Evolutionary conservation across 306 rosid genomes (phyloP).

Genomic region (Ormosia emarginata): DNA sequence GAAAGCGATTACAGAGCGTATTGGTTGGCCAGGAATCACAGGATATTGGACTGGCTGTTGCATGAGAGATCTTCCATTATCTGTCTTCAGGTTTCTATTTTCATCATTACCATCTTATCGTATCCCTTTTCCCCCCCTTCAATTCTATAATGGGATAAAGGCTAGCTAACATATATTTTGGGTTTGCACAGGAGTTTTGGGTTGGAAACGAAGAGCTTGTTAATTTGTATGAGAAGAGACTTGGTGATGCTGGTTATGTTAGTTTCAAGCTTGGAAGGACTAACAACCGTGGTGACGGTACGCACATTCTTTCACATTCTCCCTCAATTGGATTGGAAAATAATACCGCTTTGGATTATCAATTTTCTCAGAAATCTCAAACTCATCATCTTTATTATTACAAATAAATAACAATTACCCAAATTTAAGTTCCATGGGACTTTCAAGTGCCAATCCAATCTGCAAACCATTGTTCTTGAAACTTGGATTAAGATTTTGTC

Average conservation of each 20-base stretch:
- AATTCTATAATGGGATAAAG: not conserved
- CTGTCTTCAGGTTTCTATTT: slow-evolving; percentile 81
- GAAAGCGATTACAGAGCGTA: slow-evolving; percentile 71
- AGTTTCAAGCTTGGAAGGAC: slow-evolving; percentile 87
- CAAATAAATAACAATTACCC: not conserved
- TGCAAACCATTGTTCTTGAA: not conserved
- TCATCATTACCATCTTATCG: not conserved
- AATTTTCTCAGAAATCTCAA: not conserved
- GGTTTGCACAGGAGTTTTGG: slow-evolving; percentile 69
- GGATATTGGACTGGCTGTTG: slow-evolving; percentile 76
- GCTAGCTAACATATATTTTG: not conserved
- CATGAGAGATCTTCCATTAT: slow-evolving; percentile 85
- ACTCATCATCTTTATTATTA: not conserved
- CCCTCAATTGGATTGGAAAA: not conserved
- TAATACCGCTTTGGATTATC: not conserved
- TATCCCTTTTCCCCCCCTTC: not conserved
- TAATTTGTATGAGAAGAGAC: slow-evolving; percentile 65
- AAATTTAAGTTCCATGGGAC: not conserved
- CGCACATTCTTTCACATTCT: slow-evolving; percentile 18
- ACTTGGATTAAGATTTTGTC: not conserved
- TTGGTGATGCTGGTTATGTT: slow-evolving; percentile 71
- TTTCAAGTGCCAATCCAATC: not conserved
- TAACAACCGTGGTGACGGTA: slow-evolving; percentile 98
- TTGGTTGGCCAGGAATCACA: slow-evolving; percentile 85
- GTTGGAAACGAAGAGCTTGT: slow-evolving; percentile 86